Evolutionary conservation across 2,329 filamentous ascomycete genomes (phyloP).

Genomic region (Cladosporium sp.): DNA sequence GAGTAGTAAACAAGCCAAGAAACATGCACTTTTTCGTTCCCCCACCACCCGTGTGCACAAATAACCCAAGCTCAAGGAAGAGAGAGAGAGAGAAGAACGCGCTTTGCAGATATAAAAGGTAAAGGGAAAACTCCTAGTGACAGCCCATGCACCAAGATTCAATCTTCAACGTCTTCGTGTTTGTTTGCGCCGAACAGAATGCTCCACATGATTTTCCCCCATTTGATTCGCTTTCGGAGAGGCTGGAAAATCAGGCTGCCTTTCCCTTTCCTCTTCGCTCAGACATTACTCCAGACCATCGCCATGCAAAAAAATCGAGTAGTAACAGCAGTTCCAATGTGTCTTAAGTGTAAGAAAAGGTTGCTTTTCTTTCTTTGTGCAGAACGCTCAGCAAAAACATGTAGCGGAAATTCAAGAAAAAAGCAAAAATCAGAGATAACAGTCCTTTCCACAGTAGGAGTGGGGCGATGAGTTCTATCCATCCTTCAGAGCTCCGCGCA

Average conservation of each 20-base stretch:
- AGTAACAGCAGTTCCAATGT: not conserved
- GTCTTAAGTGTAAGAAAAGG: not conserved
- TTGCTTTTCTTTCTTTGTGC: conserved; percentile 11
- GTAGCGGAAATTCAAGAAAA: not conserved
- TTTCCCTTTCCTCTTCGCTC: not conserved
- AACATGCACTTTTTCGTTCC: not conserved
- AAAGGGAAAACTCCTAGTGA: not conserved
- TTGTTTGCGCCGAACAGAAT: not conserved
- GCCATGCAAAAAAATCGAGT: not conserved
- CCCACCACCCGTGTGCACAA: not conserved
- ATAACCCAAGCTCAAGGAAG: not conserved
- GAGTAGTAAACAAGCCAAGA: not conserved
- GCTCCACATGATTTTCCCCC: not conserved
- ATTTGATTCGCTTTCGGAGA: not conserved
- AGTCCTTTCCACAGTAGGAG: not conserved
- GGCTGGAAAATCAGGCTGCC: not conserved
- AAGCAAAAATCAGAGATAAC: not conserved
- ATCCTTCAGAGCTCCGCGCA: not conserved
- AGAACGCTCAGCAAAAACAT: conserved; percentile 8
- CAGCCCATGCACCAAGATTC: not conserved
- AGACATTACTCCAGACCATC: conserved; percentile 1
- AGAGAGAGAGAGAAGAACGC: not conserved
- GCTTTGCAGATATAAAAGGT: not conserved
- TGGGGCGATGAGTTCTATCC: not conserved
- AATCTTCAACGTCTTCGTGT: not conserved